Percentiles rank a stretch among this genome's conserved stretches.
These are phyloP conservation scores for Citrus cavaleriei DNA, from an alignment of 345 rosid species.

Conservation along the genomic window DNA sequence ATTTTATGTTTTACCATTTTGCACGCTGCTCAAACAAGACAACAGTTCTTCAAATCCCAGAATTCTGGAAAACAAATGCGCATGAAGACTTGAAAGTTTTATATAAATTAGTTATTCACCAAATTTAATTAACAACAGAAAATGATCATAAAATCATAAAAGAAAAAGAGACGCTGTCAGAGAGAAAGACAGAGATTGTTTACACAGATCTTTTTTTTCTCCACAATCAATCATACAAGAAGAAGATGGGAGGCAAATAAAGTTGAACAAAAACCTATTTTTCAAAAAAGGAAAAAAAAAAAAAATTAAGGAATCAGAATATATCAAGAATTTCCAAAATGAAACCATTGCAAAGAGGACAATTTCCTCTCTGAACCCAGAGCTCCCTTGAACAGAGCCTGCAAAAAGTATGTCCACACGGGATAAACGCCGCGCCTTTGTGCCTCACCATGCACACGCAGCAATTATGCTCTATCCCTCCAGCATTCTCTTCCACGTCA, in stretches of 20 bases:
- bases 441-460: constrained; percentile 85
- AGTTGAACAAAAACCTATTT: background rate
- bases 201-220: background rate
- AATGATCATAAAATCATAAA: background rate
- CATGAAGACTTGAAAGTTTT: background rate
- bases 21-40: too few relatives aligned
- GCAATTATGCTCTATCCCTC: constrained; percentile 53
- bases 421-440: constrained; percentile 81
- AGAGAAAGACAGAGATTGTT: background rate
- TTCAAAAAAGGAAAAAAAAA: background rate
- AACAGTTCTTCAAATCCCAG: background rate
- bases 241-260: constrained; percentile 10
- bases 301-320: constrained; percentile 34
- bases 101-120: background rate
- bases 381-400: constrained; percentile 94
- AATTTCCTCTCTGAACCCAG: constrained; percentile 77
- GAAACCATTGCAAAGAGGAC: constrained; percentile 82
- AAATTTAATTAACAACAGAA: background rate
- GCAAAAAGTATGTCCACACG: constrained; percentile 93
- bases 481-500: constrained; percentile 12
- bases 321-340: constrained; percentile 85
- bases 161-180: background rate
- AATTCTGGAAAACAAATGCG: background rate
- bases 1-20: too few relatives aligned
- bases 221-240: background rate